Conservation (phyloP, 78 protist species). For the slime mould (Dictyostelium discoideum) region dicty_2.7 NC_007089.4:4844501-4845000, state of each 20-base stretch:
- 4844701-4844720: slow-evolving; percentile 70
- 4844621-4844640: slow-evolving; percentile 57
- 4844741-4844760: slow-evolving; percentile 37
- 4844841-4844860: slow-evolving; percentile 15
- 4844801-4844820: slow-evolving; percentile 31
- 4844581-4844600: neutral
- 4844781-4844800: slow-evolving; percentile 68
- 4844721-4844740: slow-evolving; percentile 46
- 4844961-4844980: neutral
- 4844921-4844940: slow-evolving; percentile 26
- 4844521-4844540: neutral
- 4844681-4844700: slow-evolving; percentile 41
- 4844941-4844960: neutral
- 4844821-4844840: slow-evolving; percentile 4
- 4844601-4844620: slow-evolving; percentile 49
- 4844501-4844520: neutral
- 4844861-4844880: slow-evolving; percentile 44
- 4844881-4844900: slow-evolving; percentile 46
- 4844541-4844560: neutral
- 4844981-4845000: neutral
- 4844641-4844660: slow-evolving; percentile 40
- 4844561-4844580: neutral
- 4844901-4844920: slow-evolving; percentile 75
- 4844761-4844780: slow-evolving; percentile 65
- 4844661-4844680: slow-evolving; percentile 30